Conservation (phyloP, 202 grass and related monocot species). For the Brachypodium distachyon region DNA sequence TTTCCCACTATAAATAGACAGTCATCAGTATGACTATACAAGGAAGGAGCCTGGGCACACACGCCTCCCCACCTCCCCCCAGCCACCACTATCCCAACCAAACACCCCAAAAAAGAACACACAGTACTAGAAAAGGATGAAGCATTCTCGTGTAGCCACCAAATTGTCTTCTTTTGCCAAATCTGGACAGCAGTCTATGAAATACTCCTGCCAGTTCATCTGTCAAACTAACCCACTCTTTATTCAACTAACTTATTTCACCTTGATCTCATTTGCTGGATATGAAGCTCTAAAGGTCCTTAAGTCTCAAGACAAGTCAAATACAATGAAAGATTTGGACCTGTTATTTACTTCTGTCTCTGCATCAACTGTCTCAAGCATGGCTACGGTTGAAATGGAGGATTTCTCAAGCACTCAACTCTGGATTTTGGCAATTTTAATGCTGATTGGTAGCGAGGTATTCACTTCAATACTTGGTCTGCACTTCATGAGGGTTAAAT, state of each 20-base stretch:
- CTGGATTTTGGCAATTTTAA: constrained; percentile 49
- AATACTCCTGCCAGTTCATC: constrained; percentile 37
- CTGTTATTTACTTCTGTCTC: constrained; percentile 65
- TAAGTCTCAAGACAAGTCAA: constrained; percentile 16
- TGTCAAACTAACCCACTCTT: constrained; percentile 34
- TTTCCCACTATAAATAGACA: constrained; percentile 12
- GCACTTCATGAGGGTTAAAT: constrained; percentile 25
- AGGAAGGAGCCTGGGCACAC: background rate
- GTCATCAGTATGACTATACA: background rate
- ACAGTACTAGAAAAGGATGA: constrained; percentile 19
- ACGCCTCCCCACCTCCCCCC: background rate
- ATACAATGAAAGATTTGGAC: constrained; percentile 30
- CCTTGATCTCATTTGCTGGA: constrained; percentile 46
- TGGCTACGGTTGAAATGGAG: constrained; percentile 75
- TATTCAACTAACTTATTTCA: constrained; percentile 37
- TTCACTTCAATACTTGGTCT: constrained; percentile 56
- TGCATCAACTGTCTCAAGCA: constrained; percentile 71
- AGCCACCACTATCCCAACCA: too few species aligned
- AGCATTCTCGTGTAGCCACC: background rate
- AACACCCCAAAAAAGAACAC: background rate
- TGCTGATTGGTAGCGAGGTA: constrained; percentile 58
- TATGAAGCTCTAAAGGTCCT: constrained; percentile 42
- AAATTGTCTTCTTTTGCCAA: constrained; percentile 37
- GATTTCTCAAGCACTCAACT: constrained; percentile 52
- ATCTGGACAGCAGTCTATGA: constrained; percentile 16